Evolutionary conservation across 2,329 filamentous ascomycete genomes (phyloP).

Genomic region (Sporothrix brunneoviolacea): DNA sequence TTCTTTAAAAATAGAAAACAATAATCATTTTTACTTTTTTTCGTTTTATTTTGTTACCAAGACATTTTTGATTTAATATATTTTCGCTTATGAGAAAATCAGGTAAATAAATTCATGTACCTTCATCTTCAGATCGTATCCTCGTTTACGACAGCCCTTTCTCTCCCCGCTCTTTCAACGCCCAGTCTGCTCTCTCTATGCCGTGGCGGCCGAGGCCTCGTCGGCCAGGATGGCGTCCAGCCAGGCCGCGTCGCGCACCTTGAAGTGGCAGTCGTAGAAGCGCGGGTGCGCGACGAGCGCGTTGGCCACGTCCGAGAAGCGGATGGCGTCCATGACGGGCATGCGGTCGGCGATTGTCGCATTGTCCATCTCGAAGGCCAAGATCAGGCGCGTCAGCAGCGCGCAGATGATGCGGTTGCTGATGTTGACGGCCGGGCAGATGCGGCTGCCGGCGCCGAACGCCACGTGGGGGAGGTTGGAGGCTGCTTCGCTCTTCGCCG

Average conservation of each 20-base stretch:
- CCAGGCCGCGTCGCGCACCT: slow-evolving; percentile 5
- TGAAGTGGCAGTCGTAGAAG: slow-evolving; percentile 8
- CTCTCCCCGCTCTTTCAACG: neutral
- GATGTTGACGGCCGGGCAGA: slow-evolving; percentile 8
- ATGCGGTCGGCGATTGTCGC: neutral
- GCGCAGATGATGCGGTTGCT: slow-evolving; percentile 8
- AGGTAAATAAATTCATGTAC: too few species aligned
- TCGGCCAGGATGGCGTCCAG: neutral
- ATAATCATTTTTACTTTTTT: too few species aligned
- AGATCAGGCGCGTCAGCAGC: neutral
- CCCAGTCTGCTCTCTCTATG: neutral
- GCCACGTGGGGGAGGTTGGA: slow-evolving; percentile 2
- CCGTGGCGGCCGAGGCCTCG: neutral
- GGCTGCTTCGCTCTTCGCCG: neutral
- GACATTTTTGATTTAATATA: too few species aligned
- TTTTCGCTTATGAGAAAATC: too few species aligned
- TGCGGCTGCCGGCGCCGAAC: slow-evolving; percentile 6
- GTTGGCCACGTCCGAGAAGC: slow-evolving; percentile 4
- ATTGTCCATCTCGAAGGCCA: slow-evolving; percentile 5
- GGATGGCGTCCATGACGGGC: slow-evolving; percentile 4
- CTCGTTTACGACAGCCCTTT: too few species aligned
- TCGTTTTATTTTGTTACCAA: too few species aligned
- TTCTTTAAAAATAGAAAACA: too few species aligned
- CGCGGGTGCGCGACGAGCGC: slow-evolving; percentile 7
- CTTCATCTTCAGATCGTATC: too few species aligned